Conservation (phyloP, 768 basidiomycete genomes). For the Sporobolomyces phaffii region DNA sequence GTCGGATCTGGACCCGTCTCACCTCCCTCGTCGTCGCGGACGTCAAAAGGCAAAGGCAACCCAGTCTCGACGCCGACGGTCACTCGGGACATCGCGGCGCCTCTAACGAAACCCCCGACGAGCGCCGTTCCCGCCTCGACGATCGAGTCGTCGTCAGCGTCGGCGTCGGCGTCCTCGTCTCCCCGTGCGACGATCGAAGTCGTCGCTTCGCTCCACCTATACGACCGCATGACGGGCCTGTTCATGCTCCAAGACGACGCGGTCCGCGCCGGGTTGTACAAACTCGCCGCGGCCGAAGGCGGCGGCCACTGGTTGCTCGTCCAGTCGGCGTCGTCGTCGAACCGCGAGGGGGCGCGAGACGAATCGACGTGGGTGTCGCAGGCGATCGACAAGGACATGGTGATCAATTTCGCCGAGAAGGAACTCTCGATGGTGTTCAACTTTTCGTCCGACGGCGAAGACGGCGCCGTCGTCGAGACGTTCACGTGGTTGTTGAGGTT, state of each 20-base stretch:
- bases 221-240: slow-evolving; percentile 48
- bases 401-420: slow-evolving; percentile 41
- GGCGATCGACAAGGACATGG: slow-evolving; percentile 40
- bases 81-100: slow-evolving; percentile 11
- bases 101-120: slow-evolving; percentile 22
- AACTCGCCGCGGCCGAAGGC: background rate
- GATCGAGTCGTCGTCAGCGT: no score
- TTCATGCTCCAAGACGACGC: slow-evolving; percentile 49
- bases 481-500: slow-evolving; percentile 81
- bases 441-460: slow-evolving; percentile 48
- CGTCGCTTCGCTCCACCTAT: slow-evolving; percentile 48
- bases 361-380: slow-evolving; percentile 39
- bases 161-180: no score
- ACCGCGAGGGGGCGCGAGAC: slow-evolving; percentile 10
- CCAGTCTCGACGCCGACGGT: no score
- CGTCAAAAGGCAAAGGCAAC: slow-evolving; percentile 20
- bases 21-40: background rate
- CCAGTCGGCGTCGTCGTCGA: slow-evolving; percentile 40
- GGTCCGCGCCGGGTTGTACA: slow-evolving; percentile 46
- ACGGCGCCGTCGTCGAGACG: slow-evolving; percentile 44
- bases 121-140: slow-evolving; percentile 26
- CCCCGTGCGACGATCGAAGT: slow-evolving; percentile 36
- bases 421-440: slow-evolving; percentile 80
- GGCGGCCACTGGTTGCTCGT: slow-evolving; percentile 16
- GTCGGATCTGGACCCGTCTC: background rate